Conservation (phyloP, 1,284 basidiomycete genomes). For the Neolentinus lepideus region DNA sequence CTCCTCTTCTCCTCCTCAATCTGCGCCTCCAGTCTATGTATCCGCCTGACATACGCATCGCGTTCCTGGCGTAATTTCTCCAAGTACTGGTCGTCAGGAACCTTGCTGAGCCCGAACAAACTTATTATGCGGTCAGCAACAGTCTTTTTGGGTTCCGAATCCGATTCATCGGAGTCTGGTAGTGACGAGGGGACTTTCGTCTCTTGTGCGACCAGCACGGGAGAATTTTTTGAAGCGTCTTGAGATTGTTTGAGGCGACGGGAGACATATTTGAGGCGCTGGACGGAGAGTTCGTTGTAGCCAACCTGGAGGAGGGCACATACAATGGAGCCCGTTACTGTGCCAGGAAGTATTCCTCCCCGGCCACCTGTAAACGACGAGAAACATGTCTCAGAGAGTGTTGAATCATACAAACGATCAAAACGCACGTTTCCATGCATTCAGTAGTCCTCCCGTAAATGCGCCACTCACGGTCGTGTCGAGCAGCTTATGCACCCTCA, state of each 20-base stretch:
- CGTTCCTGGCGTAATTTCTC: slow-evolving; percentile 43
- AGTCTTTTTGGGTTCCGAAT: slow-evolving; percentile 9
- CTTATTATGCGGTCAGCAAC: slow-evolving; percentile 29
- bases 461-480: slow-evolving; percentile 63
- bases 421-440: slow-evolving; percentile 36
- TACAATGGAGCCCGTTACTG: slow-evolving; percentile 42
- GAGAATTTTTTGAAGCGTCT: slow-evolving; percentile 10
- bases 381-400: not conserved
- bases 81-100: slow-evolving; percentile 63
- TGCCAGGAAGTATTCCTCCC: slow-evolving; percentile 39
- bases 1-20: slow-evolving; percentile 24
- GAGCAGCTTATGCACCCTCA: slow-evolving; percentile 48
- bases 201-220: slow-evolving; percentile 3
- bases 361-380: slow-evolving; percentile 28
- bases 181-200: not conserved
- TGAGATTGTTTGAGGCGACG: slow-evolving; percentile 11
- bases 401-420: slow-evolving; percentile 1
- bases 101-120: slow-evolving; percentile 38
- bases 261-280: slow-evolving; percentile 48
- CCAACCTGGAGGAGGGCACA: slow-evolving; percentile 54
- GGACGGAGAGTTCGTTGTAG: slow-evolving; percentile 57
- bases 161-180: too few relatives aligned
- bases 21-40: slow-evolving; percentile 48
- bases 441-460: slow-evolving; percentile 47
- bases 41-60: slow-evolving; percentile 41